Evolutionary conservation across 1,139 yeast species (phyloP), one percentile per base, ranked within the genome.

Genomic region (Nakaseomyces bracarensis): DNA sequence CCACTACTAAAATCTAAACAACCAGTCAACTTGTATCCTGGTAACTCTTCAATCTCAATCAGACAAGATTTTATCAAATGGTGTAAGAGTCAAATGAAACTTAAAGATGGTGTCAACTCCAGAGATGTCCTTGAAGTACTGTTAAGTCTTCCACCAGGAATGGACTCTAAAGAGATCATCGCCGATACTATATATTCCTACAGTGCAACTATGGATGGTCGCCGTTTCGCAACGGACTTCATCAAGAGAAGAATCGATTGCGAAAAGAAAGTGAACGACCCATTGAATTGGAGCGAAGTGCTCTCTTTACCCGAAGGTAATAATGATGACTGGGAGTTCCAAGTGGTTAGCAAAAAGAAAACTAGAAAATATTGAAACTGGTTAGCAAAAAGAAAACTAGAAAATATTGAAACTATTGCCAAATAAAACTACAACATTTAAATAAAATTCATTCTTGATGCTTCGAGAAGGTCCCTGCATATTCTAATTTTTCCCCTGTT

Each of bases 131-230:
- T 91, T 45, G 81, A 84, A 46, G 81, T 91, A 62, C 73, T 91
- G 54, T 68, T 87, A 45, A 79, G 89, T 42, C 72, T 91, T 49
- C 96, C 97, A 29, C 66, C 76, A 31, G 76, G 77, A 38, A 54
- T 70, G 5, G 96, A 87, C 52, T 78, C 95, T 1, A 70, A 74
- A 39, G 95, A 82, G 60, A 84, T 91, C 58, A 87, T 91, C 58
- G 81, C 95, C 3, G 98, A 91, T 60, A 85, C 96, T 11, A 79
- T 91, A 47, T 89, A 87, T 65, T 79, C 93, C 39, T 84, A 91
- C 51, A 84, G 96, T 22, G 76, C 93, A 2, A 82, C 93, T 2
- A 80, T 91, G 85, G 96, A 91, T 60, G 98, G 97, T 18, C 79
- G 96, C 60, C 74, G 95, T 49, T 91, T 89, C 68, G 95, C 97